phyloP scores from a whole-genome alignment of 192 early-diverging fungal species.

The Backusella australiensis region DNA sequence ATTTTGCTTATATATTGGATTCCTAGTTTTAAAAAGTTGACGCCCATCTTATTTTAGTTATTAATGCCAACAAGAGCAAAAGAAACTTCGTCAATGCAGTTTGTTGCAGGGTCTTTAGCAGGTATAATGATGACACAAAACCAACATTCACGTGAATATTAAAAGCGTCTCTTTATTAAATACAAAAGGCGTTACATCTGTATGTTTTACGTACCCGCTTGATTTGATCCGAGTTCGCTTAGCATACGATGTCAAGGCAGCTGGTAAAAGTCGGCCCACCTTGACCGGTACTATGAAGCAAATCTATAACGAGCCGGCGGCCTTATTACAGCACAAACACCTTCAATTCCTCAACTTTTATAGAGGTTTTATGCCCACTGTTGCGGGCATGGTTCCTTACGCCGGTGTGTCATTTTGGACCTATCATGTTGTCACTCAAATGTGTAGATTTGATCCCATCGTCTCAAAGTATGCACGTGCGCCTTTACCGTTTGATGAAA shows the following conservation, averaged over 20 bases:
- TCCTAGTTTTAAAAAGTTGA: neutral
- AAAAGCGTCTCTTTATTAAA: neutral
- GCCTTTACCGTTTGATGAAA: slow-evolving; percentile 16
- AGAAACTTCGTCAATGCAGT: slow-evolving; percentile 65
- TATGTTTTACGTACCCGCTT: slow-evolving; percentile 88
- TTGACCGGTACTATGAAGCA: slow-evolving; percentile 34
- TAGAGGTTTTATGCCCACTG: slow-evolving; percentile 82
- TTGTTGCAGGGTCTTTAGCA: slow-evolving; percentile 79
- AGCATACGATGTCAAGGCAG: slow-evolving; percentile 75
- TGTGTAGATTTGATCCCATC: slow-evolving; percentile 48
- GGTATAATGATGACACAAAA: slow-evolving; percentile 24
- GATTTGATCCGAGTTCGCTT: slow-evolving; percentile 94
- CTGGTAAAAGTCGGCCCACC: slow-evolving; percentile 1
- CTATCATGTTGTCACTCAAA: slow-evolving; percentile 72
- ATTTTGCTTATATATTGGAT: neutral
- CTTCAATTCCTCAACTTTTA: slow-evolving; percentile 78
- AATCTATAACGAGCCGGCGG: slow-evolving; percentile 79
- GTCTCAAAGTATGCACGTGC: slow-evolving; percentile 39
- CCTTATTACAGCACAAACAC: slow-evolving; percentile 23
- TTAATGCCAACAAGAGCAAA: slow-evolving; percentile 68
- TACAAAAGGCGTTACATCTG: slow-evolving; percentile 76
- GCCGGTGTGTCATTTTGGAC: slow-evolving; percentile 93
- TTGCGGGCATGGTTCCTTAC: slow-evolving; percentile 95
- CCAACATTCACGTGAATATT: neutral
- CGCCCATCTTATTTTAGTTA: neutral